phyloP scores from a whole-genome alignment of 345 rosid species.

The Salix viminalis region DNA sequence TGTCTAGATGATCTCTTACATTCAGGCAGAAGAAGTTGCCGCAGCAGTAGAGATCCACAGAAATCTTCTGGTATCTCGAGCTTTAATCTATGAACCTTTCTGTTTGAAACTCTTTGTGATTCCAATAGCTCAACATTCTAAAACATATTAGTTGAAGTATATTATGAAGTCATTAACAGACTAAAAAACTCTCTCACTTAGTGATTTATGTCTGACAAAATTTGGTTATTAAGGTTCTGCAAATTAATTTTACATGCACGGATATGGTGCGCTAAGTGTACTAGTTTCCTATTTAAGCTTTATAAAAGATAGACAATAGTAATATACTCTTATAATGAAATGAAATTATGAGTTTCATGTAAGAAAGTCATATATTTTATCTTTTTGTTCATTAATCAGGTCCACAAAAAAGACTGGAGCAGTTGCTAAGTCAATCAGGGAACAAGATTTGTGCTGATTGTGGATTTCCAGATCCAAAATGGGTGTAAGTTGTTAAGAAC shows the following conservation, averaged over 20 bases:
- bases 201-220: not conserved
- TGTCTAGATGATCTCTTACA: conserved; percentile 58
- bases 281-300: not conserved
- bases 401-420: conserved; percentile 53
- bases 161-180: not conserved
- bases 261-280: not conserved
- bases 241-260: not conserved
- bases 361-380: not conserved
- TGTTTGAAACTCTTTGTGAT: not conserved
- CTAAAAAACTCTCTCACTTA: not conserved
- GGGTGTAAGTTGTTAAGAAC: conserved; percentile 66
- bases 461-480: conserved; percentile 90
- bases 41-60: conserved; percentile 25
- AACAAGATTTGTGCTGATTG: conserved; percentile 85
- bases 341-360: not conserved
- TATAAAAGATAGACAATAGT: not conserved
- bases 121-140: not conserved
- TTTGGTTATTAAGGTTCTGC: not conserved
- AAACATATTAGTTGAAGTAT: not conserved
- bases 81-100: not conserved
- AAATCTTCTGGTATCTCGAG: conserved; percentile 43
- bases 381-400: conserved; percentile 32
- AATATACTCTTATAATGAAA: not conserved
- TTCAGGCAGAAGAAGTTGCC: conserved; percentile 38
- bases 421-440: conserved; percentile 43